phyloP scores from a whole-genome alignment of 1,139 yeast genomes.

The Suhomyces ambrosiae region DNA sequence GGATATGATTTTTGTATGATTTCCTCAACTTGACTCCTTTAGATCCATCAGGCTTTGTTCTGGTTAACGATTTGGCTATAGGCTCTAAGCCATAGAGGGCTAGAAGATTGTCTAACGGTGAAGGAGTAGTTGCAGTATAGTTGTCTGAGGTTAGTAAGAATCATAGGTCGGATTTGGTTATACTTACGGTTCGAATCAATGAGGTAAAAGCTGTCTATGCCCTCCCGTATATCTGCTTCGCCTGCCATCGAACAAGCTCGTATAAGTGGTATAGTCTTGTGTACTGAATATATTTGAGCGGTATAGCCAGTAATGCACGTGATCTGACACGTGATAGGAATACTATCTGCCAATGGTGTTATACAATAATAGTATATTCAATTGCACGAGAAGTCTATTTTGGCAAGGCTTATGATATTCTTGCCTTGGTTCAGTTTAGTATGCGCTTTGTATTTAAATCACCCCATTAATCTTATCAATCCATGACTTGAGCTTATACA shows the following conservation, averaged over 20 bases:
- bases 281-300: too few species aligned
- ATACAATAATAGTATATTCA: too few species aligned
- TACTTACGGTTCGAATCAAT: slow-evolving; percentile 28
- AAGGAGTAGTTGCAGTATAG: slow-evolving; percentile 57
- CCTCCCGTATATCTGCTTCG: slow-evolving; percentile 15
- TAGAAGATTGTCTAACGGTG: slow-evolving; percentile 72
- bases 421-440: too few species aligned
- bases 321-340: too few species aligned
- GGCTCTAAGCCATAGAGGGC: slow-evolving; percentile 66
- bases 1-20: slow-evolving; percentile 88
- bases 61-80: slow-evolving; percentile 77
- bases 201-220: slow-evolving; percentile 24
- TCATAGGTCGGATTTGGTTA: not conserved
- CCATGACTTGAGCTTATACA: too few species aligned
- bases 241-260: slow-evolving; percentile 10
- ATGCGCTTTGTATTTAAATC: too few species aligned
- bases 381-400: too few species aligned
- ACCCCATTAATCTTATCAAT: too few species aligned
- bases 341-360: too few species aligned
- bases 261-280: not conserved
- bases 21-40: slow-evolving; percentile 91
- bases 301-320: too few species aligned
- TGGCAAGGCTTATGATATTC: too few species aligned
- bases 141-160: slow-evolving; percentile 26
- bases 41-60: slow-evolving; percentile 86